Evolutionary conservation across 352 stramenopile genomes (phyloP).

Genomic region (Phytophthora sp.): DNA sequence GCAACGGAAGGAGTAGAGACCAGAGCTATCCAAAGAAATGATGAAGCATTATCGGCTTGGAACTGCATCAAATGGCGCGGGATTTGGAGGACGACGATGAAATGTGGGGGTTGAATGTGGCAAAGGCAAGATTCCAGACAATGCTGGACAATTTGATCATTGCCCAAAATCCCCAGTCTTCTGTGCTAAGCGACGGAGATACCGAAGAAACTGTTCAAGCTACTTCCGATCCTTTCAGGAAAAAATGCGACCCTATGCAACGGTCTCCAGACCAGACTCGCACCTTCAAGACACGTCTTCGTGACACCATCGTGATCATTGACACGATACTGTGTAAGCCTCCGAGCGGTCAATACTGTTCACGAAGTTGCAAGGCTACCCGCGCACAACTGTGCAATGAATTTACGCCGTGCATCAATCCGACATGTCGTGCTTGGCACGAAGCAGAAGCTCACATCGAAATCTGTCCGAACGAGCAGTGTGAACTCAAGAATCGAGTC

Average conservation of each 20-base stretch:
- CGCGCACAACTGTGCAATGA: slow-evolving; percentile 60
- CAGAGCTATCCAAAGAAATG: not conserved
- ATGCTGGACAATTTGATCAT: not conserved
- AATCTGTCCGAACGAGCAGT: slow-evolving; percentile 51
- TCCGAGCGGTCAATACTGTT: slow-evolving; percentile 40
- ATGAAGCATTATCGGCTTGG: not conserved
- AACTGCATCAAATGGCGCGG: not conserved
- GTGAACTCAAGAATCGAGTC: slow-evolving; percentile 62
- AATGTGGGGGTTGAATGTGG: slow-evolving; percentile 4
- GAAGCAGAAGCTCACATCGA: slow-evolving; percentile 63
- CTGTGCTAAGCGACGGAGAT: not conserved
- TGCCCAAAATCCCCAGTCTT: not conserved
- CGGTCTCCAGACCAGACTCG: slow-evolving; percentile 47
- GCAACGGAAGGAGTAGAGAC: not conserved
- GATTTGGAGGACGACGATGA: slow-evolving; percentile 2
- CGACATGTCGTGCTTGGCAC: slow-evolving; percentile 61
- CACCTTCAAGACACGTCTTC: slow-evolving; percentile 60
- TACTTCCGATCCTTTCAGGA: slow-evolving; percentile 50
- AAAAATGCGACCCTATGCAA: slow-evolving; percentile 48
- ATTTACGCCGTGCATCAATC: slow-evolving; percentile 54
- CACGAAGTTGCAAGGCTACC: slow-evolving; percentile 49
- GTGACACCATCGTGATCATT: slow-evolving; percentile 62
- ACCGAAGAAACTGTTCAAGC: not conserved
- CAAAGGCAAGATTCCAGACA: slow-evolving; percentile 1
- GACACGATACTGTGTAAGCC: slow-evolving; percentile 62